Base-by-base conservation (phyloP, 768 basidiomycete species). In the Chlorophyllum brunneum region DNA sequence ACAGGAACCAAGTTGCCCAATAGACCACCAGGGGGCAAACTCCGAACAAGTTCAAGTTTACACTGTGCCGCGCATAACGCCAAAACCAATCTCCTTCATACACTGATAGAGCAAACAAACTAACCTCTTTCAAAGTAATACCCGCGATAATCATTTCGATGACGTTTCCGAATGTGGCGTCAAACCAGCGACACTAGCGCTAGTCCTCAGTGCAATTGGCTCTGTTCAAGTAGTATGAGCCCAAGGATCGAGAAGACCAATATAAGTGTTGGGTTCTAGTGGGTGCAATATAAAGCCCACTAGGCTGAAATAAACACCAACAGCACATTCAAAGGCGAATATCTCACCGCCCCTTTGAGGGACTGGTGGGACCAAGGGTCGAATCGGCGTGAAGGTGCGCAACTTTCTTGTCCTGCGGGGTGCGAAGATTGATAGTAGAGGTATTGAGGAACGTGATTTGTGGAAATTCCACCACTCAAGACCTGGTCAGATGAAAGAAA, bases 1-100 rank as follows among this genome's bases (percentile, higher is more conserved):
- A 94, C 71, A 79, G 95, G 75, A 80, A 94, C 76, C 83, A 94
- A 65, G 83, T 94, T 67, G 56, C 76, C 78, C 34, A 82, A 54
- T 26, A 80, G 70, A 20, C 76, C 77, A 37, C 80, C 80, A 10
- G 80, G 68, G 6, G 80, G 62, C 3, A 74, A 72, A 38, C 77
- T 77, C 56, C 80, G 80, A 15, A 80, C 78, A 26, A 80, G 70
- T 41, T 74, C 74, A 4, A 81, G 65, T 59, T 81, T 75, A 59
- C 77, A 78, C 75, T 77, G 50, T 27, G 26, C 16, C 68, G 57
- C 34, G 62, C 41, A 22, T 26, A 16, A 11, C 20, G 26, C 54
- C 22, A 63, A 60, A 40, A 41, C 22, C 22, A n/a, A n/a, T n/a
- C n/a, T n/a, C 58, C 47, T 23, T 51, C 34, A 13, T 49, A 7